Conservation (phyloP, 371 early-diverging fungal species). For the Choanephora cucurbitarum region DNA sequence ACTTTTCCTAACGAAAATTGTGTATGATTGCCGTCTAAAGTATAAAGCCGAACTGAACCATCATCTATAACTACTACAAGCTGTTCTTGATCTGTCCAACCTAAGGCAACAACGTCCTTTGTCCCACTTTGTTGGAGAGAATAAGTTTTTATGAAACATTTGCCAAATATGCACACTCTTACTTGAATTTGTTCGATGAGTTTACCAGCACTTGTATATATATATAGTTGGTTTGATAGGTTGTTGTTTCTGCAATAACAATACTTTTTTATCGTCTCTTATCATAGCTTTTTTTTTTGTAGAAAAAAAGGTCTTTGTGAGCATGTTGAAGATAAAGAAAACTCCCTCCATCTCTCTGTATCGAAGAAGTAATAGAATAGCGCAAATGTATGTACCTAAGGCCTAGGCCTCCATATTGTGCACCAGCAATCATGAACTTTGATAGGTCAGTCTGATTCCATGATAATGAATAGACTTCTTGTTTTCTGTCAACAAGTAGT, state of each 20-base stretch:
- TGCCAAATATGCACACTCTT: too few relatives aligned
- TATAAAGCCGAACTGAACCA: conserved; percentile 85
- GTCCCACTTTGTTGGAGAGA: conserved; percentile 69
- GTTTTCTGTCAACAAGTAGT: conserved; percentile 51
- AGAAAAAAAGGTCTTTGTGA: too few relatives aligned
- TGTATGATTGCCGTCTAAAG: conserved; percentile 76
- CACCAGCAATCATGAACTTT: conserved; percentile 79
- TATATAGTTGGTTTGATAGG: conserved; percentile 78
- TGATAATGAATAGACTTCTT: conserved; percentile 81
- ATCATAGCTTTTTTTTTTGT: conserved; percentile 77
- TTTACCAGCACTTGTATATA: conserved; percentile 86
- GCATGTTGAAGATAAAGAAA: background rate
- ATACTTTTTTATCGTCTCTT: conserved; percentile 81
- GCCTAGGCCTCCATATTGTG: conserved; percentile 91
- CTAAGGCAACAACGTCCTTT: conserved; percentile 87
- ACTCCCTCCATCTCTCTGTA: background rate
- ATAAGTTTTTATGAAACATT: background rate
- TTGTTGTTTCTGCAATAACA: conserved; percentile 72
- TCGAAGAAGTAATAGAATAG: too few relatives aligned
- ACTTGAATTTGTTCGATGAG: conserved; percentile 86
- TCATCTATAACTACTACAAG: conserved; percentile 88
- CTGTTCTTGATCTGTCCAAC: conserved; percentile 88
- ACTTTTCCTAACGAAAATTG: conserved; percentile 87
- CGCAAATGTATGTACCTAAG: conserved; percentile 63
- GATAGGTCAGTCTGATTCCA: conserved; percentile 88